Conservation (phyloP, 1,139 yeast species). For the Candida pseudoviswanathii region DNA sequence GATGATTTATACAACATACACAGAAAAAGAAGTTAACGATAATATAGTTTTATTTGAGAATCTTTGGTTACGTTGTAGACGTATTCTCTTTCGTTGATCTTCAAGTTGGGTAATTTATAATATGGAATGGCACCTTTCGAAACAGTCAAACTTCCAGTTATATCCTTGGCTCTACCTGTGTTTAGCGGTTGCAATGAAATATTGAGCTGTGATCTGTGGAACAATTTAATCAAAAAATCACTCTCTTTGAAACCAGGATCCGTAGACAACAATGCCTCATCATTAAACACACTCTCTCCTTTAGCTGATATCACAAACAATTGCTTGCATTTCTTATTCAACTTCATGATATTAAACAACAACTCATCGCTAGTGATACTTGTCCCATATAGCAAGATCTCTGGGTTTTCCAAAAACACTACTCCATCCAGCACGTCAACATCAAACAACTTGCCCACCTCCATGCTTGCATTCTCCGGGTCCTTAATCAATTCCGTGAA, state of each 20-base stretch:
- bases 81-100: slow-evolving; percentile 62
- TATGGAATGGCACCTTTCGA: slow-evolving; percentile 51
- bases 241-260: slow-evolving; percentile 37
- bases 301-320: slow-evolving; percentile 37
- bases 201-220: slow-evolving; percentile 52
- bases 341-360: slow-evolving; percentile 32
- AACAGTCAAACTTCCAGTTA: slow-evolving; percentile 70
- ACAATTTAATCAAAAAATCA: slow-evolving; percentile 49
- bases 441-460: slow-evolving; percentile 27
- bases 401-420: slow-evolving; percentile 51
- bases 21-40: slow-evolving; percentile 41
- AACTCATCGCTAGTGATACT: slow-evolving; percentile 33
- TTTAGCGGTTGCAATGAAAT: slow-evolving; percentile 63
- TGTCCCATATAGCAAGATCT: slow-evolving; percentile 50
- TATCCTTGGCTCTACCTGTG: slow-evolving; percentile 83
- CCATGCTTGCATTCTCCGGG: slow-evolving; percentile 21
- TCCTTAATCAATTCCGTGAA: slow-evolving; percentile 32
- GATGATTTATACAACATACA: slow-evolving; percentile 70
- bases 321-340: slow-evolving; percentile 39
- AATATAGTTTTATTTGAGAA: slow-evolving; percentile 45
- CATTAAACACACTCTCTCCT: not conserved
- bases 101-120: slow-evolving; percentile 18
- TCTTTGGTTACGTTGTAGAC: slow-evolving; percentile 65
- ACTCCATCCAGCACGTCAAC: slow-evolving; percentile 22
- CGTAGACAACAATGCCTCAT: slow-evolving; percentile 30